Conservation (phyloP, 1,284 basidiomycete genomes). For the Malassezia sympodialis region DNA sequence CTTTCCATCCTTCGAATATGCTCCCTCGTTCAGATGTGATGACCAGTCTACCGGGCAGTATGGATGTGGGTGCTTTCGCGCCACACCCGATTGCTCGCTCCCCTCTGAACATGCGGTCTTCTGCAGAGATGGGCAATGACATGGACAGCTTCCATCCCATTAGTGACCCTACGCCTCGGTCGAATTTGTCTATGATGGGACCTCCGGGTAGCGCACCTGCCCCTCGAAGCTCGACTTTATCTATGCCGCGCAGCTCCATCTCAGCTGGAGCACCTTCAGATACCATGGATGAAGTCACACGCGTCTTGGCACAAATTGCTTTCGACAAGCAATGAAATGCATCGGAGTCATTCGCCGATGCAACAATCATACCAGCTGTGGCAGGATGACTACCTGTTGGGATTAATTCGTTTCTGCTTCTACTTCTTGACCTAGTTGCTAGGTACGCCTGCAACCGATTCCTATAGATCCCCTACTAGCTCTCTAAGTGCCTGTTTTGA, state of each 20-base stretch:
- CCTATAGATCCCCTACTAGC: background rate
- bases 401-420: background rate
- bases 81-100: constrained; percentile 9
- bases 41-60: background rate
- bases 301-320: constrained; percentile 38
- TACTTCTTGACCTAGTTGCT: background rate
- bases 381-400: background rate
- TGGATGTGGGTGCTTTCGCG: background rate
- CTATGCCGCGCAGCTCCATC: constrained; percentile 1
- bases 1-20: background rate
- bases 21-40: background rate
- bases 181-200: constrained; percentile 6
- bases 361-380: background rate
- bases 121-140: constrained; percentile 2
- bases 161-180: constrained; percentile 3
- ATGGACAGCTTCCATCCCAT: constrained; percentile 16
- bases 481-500: background rate
- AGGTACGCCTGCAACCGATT: background rate
- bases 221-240: constrained; percentile 1
- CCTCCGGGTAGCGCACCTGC: background rate
- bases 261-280: constrained; percentile 13
- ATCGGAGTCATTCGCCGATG: background rate
- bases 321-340: constrained; percentile 27
- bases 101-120: constrained; percentile 1
- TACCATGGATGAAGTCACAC: constrained; percentile 43